Base-by-base conservation (phyloP, 768 basidiomycete species). In the Chalciporus chontae region DNA sequence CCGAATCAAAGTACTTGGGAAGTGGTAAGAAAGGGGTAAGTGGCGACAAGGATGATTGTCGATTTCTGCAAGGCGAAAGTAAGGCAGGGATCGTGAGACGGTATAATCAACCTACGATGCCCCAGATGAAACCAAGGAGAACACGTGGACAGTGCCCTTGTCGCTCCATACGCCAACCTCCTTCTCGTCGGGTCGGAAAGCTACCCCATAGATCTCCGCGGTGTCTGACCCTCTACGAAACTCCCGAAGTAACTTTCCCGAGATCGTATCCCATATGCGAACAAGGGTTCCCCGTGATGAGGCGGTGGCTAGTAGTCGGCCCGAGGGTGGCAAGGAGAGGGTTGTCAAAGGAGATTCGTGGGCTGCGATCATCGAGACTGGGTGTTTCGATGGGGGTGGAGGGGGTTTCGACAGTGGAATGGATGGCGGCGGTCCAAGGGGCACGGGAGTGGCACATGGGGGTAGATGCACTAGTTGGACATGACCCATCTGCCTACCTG, bases 91-190 rank as follows among this genome's bases (percentile, higher is more conserved):
- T 26, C 24, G 42, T 38, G 47, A 41, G 36, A 40, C 18, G 5
- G 54, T 37, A 47, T 43, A 13, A 24, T 45, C 40, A 29, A 79
- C 85, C 75, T 67, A 87, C 85, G 81, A 79, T 54, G 79, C 67
- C 8, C 83, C 83, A 17, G 85, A 79, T 36, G 77, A 75, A 41
- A 77, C 74, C 19, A 95, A 74, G 38, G 87, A 83, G 68, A 94
- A 95, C 38, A 94, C 75, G 64, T 96, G 93, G 7, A 96, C 83
- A 0, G 93, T 96, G 31, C 93, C 93, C 69, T 96, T 96, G 67
- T 96, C 93, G 62, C 91, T 94, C 87, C 91, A 92, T 9, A 90
- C 92, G 60, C 89, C 90, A 0, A 95, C 71, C 57, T 93, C 90
- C 50, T 77, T 79, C 60, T 94, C 94, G 57, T 92, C 91, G 4